Percentiles rank a stretch among this genome's conserved stretches.
phyloP scores from a whole-genome alignment of 495 filamentous ascomycete species.

The Barbatosphaeria neglecta region DNA sequence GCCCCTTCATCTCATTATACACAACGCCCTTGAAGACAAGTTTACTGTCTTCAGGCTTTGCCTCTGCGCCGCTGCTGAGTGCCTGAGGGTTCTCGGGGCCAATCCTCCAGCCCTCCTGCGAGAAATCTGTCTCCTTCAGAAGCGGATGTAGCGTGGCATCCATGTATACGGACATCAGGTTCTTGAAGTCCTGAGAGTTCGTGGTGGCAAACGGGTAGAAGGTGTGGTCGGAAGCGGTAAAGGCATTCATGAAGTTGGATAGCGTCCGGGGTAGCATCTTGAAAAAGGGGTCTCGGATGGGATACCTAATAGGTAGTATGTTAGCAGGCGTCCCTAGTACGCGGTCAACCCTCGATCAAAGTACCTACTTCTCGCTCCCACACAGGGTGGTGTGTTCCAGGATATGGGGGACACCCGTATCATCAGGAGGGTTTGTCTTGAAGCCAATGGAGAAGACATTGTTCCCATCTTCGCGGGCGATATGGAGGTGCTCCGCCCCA shows the following conservation, averaged over 20 bases:
- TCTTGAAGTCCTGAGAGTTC: constrained; percentile 89
- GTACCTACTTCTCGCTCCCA: constrained; percentile 78
- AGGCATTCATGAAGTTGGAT: constrained; percentile 99
- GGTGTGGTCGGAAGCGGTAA: constrained; percentile 93
- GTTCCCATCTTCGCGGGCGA: constrained; percentile 88
- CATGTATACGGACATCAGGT: constrained; percentile 91
- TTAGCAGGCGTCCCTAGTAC: not conserved
- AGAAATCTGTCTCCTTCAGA: constrained; percentile 81
- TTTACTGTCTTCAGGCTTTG: constrained; percentile 32
- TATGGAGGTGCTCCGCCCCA: constrained; percentile 87
- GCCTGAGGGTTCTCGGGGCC: constrained; percentile 77
- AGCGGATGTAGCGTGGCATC: constrained; percentile 87
- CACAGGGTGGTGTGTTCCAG: constrained; percentile 94
- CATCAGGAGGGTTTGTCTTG: constrained; percentile 96
- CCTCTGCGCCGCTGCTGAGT: constrained; percentile 23
- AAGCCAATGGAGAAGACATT: constrained; percentile 99
- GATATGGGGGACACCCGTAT: constrained; percentile 93
- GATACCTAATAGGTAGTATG: constrained; percentile 51
- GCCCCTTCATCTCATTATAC: constrained; percentile 99
- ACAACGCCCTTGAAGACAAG: constrained; percentile 97
- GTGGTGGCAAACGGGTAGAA: constrained; percentile 97
- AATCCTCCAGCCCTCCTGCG: constrained; percentile 92
- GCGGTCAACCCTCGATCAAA: not conserved
- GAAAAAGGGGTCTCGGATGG: constrained; percentile 95
- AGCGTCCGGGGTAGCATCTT: constrained; percentile 97